Base-by-base conservation (phyloP, 345 rosid species). In the Brassica incana region DNA sequence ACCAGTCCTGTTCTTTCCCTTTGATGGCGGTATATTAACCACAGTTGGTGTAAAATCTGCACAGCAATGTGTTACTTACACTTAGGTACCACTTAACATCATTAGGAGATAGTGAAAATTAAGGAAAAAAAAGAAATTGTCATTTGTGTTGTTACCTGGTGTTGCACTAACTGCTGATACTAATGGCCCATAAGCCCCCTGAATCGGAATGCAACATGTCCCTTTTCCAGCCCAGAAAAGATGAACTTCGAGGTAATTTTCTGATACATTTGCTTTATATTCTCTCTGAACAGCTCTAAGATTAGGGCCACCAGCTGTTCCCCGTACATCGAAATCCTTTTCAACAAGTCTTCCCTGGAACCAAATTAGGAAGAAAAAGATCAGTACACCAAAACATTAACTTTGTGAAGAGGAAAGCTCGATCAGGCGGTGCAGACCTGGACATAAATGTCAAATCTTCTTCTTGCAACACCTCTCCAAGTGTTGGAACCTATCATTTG, bases 41-140 rank as follows among this genome's bases (percentile, higher is more conserved):
- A 90, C 93, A 30, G 89, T 86, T 63, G 98, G 93, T 67, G 0
- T 36, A 69, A 93, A 93, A 83, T 90, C 95, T 91, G 87, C 69
- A 73, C n/a, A 73, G 8, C 16, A 52, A 59, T 59, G 32, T 40
- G 52, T 79, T 4, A 29, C 25, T 23, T 23, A 80, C 68, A 64
- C 27, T 48, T 8, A 23, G 62, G 62, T 30, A 38, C 61, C 61
- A 56, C 61, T 56, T 2, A 7, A 25, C 9, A 56, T 5, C 56
- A 76, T 32, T 30, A 50, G 10, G 0, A 25, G n/a, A 54, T 5
- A 10, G 68, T 71, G 58, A 50, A 68, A 50, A 27, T 38, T 9
- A 35, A 67, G n/a, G 6, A 5, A 2, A 4, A 60, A 60, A 9
- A 15, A 8, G 2, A 0, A 16, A 6, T 32, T 14, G 0, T 25